Evolutionary conservation across 2,329 filamentous ascomycete species (phyloP).

Genomic region (Penicillium sp.): DNA sequence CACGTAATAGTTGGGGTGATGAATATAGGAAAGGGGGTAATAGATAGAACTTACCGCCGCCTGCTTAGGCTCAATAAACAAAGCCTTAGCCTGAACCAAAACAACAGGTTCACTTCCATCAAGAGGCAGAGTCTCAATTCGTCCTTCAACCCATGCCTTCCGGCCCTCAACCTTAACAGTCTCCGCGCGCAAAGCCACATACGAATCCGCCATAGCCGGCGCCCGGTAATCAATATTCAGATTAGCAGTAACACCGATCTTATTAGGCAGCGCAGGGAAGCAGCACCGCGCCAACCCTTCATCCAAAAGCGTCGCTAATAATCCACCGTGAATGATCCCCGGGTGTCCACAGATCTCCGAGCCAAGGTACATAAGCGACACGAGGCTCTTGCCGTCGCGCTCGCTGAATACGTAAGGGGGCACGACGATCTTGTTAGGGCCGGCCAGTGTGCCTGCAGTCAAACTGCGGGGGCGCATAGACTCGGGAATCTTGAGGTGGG

Average conservation of each 20-base stretch:
- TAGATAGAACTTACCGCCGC: slow-evolving; percentile 62
- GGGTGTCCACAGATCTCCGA: slow-evolving; percentile 82
- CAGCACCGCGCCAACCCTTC: slow-evolving; percentile 86
- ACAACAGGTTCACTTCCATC: slow-evolving; percentile 64
- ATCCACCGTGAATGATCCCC: slow-evolving; percentile 84
- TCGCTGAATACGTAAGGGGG: slow-evolving; percentile 79
- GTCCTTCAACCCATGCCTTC: slow-evolving; percentile 91
- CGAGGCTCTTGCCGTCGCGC: slow-evolving; percentile 65
- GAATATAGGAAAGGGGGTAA: background rate
- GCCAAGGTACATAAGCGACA: slow-evolving; percentile 76
- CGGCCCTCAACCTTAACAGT: slow-evolving; percentile 86
- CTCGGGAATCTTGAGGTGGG: slow-evolving; percentile 81
- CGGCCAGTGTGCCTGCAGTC: slow-evolving; percentile 76
- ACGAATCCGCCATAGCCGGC: slow-evolving; percentile 73
- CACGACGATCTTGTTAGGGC: slow-evolving; percentile 73
- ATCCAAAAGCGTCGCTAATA: slow-evolving; percentile 89
- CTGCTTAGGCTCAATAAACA: slow-evolving; percentile 87
- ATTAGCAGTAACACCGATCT: slow-evolving; percentile 78
- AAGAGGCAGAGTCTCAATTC: slow-evolving; percentile 73
- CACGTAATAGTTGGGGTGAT: background rate
- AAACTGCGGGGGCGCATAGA: slow-evolving; percentile 71
- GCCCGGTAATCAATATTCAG: slow-evolving; percentile 79
- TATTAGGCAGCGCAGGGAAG: slow-evolving; percentile 83
- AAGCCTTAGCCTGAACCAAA: slow-evolving; percentile 76
- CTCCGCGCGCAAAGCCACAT: slow-evolving; percentile 74